Evolutionary conservation across 1,284 basidiomycete genomes (phyloP), one percentile per base, ranked within the genome.

Genomic region (Trichosporon ovoides): DNA sequence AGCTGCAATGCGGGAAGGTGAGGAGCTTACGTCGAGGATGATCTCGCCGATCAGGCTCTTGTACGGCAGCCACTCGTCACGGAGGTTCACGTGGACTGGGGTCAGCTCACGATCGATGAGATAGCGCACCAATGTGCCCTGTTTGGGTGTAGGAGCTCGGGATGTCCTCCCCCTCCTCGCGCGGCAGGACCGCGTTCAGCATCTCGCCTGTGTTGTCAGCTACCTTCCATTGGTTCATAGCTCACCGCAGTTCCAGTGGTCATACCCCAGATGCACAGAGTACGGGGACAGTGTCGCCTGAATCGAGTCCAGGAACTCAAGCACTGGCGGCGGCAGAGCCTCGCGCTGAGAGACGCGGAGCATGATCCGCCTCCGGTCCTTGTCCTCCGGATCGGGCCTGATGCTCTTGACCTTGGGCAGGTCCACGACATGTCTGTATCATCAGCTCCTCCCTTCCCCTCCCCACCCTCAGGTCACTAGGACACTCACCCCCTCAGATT

Each of bases 41-140:
- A 98, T 82, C 75, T 95, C 86, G 0, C 93, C 96, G 64, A 98
- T 96, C 33, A 95, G 75, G 67, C 88, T 78, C 72, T 92, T 92
- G 79, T 89, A 98, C 3, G 93, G 92, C 28, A 96, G 73, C 79
- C 93, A 98, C 73, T 94, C 88, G 28, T 87, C 84, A 60, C 88
- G 85, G 22, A 98, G 82, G 72, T 99, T 99, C 59, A 98, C 78
- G 72, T 98, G 96, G 1, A 80, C 81, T 79, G 53, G 16, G 1
- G 43, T 49, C 20, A 55, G 35, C 38, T 38, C 11, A 7, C 1
- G 13, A 3, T 31, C 4, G 5, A 54, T 11, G 12, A n/a, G 14
- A 2, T 9, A 31, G 68, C 82, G 57, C 66, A 88, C 91, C 92
- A 56, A 98, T 87, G 75, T 98, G 96, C 0, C 96, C 95, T 1